phyloP scores from a whole-genome alignment of 306 rosid genomes.

The Senna tora region DNA sequence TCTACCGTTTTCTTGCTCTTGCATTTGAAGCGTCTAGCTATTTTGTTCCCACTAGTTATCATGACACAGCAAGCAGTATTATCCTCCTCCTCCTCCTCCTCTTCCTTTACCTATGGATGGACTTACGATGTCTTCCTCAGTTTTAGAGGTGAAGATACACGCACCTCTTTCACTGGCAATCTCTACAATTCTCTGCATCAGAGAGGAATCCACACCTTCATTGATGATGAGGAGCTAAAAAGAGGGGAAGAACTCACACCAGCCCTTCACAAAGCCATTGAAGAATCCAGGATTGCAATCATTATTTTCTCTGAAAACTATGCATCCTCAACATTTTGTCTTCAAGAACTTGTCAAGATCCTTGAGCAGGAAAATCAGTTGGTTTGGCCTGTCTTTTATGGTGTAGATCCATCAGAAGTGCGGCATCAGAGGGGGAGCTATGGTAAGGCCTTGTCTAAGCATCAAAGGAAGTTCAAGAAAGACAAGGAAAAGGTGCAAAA shows the following conservation, averaged over 20 bases:
- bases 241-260: conserved; percentile 30
- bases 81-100: too few species aligned
- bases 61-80: too few species aligned
- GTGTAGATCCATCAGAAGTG: conserved; percentile 35
- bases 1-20: too few species aligned
- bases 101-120: conserved; percentile 35
- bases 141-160: conserved; percentile 32
- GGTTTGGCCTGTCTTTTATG: conserved; percentile 26
- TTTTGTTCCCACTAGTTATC: too few species aligned
- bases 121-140: conserved; percentile 39
- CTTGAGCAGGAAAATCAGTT: too few species aligned
- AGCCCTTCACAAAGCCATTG: conserved; percentile 25
- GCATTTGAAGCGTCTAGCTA: too few species aligned
- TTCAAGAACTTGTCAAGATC: conserved; percentile 35
- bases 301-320: conserved; percentile 34
- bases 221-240: conserved; percentile 26
- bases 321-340: conserved; percentile 42
- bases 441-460: conserved; percentile 21
- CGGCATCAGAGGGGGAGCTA: conserved; percentile 35
- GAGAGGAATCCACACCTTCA: conserved; percentile 41
- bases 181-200: conserved; percentile 18
- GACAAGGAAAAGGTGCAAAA: background rate
- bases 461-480: background rate
- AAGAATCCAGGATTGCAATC: conserved; percentile 35
- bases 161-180: conserved; percentile 31